phyloP scores from a whole-genome alignment of 441 rosid species.

The Jatropha podagrica region DNA sequence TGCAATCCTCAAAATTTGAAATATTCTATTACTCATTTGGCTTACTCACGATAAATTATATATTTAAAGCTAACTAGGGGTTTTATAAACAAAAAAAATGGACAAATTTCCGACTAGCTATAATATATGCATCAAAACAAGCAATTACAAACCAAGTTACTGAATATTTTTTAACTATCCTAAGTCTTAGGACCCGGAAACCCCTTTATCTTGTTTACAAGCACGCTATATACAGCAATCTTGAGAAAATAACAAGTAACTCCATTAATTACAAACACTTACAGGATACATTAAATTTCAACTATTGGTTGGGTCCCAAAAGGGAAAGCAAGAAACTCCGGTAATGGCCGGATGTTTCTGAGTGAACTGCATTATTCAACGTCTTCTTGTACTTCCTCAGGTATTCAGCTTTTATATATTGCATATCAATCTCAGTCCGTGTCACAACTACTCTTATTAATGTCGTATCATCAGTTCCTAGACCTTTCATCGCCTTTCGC shows the following conservation, averaged over 20 bases:
- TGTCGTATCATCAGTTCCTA: constrained; percentile 58
- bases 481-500: constrained; percentile 60
- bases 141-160: too few species aligned
- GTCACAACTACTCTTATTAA: constrained; percentile 60
- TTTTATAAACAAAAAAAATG: too few species aligned
- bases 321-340: constrained; percentile 58
- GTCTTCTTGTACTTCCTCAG: constrained; percentile 54
- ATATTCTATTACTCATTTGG: too few species aligned
- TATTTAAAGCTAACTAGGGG: too few species aligned
- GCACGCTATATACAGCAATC: not conserved
- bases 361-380: constrained; percentile 56
- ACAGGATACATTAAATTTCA: not conserved
- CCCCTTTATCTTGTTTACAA: not conserved
- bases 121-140: too few species aligned
- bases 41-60: too few species aligned
- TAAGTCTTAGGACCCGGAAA: too few species aligned
- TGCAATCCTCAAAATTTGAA: too few species aligned
- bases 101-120: too few species aligned
- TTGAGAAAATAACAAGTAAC: not conserved
- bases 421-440: constrained; percentile 71
- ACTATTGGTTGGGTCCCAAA: constrained; percentile 49
- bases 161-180: too few species aligned
- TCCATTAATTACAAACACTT: not conserved
- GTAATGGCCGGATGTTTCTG: constrained; percentile 67
- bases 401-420: constrained; percentile 60